Evolutionary conservation across 495 filamentous ascomycete species (phyloP).

Genomic region (Astrocystis sublimbata): DNA sequence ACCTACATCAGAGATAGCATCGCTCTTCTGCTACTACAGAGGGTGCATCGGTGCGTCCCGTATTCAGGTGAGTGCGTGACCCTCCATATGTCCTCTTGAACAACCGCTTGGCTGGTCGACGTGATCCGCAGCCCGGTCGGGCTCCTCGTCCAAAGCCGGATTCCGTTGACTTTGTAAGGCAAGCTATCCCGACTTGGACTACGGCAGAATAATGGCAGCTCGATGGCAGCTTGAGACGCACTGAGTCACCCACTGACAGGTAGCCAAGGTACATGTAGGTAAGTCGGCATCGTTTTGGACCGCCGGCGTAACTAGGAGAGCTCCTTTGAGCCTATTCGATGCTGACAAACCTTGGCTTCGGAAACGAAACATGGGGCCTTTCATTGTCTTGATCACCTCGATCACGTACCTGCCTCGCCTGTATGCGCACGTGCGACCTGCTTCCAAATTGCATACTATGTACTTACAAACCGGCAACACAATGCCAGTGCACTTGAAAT

Average conservation of each 20-base stretch:
- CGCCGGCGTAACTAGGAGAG: not conserved
- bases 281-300: conserved; percentile 1
- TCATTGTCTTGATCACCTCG: not conserved
- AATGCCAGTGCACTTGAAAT: not conserved
- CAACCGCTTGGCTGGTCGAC: not conserved
- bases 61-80: not conserved
- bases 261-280: too few relatives aligned
- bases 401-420: too few relatives aligned
- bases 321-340: not conserved
- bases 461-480: not conserved
- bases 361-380: not conserved
- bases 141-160: conserved; percentile 1
- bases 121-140: not conserved
- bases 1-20: not conserved
- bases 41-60: too few relatives aligned
- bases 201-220: not conserved
- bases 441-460: too few relatives aligned
- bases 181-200: conserved; percentile 8
- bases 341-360: conserved; percentile 2
- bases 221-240: too few relatives aligned
- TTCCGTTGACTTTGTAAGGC: not conserved
- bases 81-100: not conserved
- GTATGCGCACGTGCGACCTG: too few relatives aligned
- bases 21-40: not conserved
- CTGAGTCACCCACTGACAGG: too few relatives aligned